These are phyloP conservation scores for Ceratobasidium sp. DNA, from an alignment of 1,284 basidiomycete species.

Conservation along the genomic window DNA sequence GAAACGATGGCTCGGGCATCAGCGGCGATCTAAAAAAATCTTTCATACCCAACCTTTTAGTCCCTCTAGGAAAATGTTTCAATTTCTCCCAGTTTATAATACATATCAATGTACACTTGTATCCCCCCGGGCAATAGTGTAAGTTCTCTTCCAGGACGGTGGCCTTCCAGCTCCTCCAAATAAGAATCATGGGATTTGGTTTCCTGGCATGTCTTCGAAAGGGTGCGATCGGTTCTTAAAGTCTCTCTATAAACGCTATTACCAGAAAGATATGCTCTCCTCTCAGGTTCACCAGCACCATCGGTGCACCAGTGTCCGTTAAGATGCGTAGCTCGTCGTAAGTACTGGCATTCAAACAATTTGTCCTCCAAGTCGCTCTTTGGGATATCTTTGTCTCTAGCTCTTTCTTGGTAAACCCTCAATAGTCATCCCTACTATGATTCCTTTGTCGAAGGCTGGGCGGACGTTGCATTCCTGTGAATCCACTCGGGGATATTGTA, in stretches of 20 bases:
- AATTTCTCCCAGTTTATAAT: no score
- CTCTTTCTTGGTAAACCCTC: constrained; percentile 38
- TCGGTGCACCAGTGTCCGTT: neutral
- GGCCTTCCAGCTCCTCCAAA: neutral
- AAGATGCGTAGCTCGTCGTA: neutral
- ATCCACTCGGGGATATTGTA: no score
- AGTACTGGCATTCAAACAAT: neutral
- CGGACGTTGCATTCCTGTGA: no score
- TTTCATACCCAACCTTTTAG: no score
- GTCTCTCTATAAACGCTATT: constrained; percentile 2
- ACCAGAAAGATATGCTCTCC: neutral
- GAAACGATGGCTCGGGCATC: no score
- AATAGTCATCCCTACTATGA: no score
- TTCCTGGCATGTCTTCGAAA: constrained; percentile 2
- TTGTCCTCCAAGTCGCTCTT: constrained; percentile 34
- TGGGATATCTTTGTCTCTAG: constrained; percentile 19
- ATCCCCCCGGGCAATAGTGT: neutral
- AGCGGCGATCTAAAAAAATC: no score
- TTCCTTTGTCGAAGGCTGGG: no score
- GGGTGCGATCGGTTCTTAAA: neutral
- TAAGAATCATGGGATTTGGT: constrained; percentile 6
- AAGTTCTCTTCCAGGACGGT: no score
- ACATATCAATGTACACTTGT: neutral
- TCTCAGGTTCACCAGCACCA: neutral
- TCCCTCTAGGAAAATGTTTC: no score